These are phyloP conservation scores for Blastomyces parvus DNA, from an alignment of 2,329 filamentous ascomycete species.

Conservation along the genomic window DNA sequence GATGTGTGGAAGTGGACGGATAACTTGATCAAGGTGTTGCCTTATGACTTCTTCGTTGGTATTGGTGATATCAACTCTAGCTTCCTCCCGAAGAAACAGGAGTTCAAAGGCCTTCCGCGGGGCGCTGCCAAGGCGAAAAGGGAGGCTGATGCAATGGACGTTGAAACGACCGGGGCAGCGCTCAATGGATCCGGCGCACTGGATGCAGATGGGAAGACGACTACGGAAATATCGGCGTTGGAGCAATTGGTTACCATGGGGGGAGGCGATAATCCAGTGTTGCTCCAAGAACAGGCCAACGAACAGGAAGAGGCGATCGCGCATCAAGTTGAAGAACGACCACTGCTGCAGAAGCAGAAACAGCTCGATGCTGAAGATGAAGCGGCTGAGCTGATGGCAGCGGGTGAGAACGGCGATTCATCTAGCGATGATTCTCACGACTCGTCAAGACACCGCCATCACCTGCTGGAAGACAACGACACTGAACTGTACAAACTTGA, in stretches of 20 bases:
- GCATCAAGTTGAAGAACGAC: constrained; percentile 80
- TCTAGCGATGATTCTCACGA: constrained; percentile 34
- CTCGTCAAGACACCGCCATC: constrained; percentile 48
- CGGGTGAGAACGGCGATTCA: constrained; percentile 39
- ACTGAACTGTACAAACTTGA: constrained; percentile 69
- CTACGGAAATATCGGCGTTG: constrained; percentile 47
- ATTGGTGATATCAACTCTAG: constrained; percentile 98
- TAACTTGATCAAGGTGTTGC: constrained; percentile 88
- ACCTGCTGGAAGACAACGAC: constrained; percentile 80
- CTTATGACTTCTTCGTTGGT: constrained; percentile 96
- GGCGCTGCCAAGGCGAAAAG: constrained; percentile 21
- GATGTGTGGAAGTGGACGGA: constrained; percentile 93
- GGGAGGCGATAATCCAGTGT: constrained; percentile 55
- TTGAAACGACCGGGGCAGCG: constrained; percentile 19
- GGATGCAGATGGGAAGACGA: constrained; percentile 16
- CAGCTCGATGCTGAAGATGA: constrained; percentile 79
- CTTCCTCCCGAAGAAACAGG: constrained; percentile 70
- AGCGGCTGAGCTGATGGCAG: constrained; percentile 40
- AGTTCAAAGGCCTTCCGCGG: constrained; percentile 40
- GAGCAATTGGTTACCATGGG: constrained; percentile 71
- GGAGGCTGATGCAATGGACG: constrained; percentile 9
- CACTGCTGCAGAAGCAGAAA: constrained; percentile 85
- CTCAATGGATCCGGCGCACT: constrained; percentile 25
- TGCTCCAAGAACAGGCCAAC: constrained; percentile 65
- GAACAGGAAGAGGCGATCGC: constrained; percentile 82